Conservation (phyloP, 176 grass and related monocot genomes). For the Otatea glauca region DNA sequence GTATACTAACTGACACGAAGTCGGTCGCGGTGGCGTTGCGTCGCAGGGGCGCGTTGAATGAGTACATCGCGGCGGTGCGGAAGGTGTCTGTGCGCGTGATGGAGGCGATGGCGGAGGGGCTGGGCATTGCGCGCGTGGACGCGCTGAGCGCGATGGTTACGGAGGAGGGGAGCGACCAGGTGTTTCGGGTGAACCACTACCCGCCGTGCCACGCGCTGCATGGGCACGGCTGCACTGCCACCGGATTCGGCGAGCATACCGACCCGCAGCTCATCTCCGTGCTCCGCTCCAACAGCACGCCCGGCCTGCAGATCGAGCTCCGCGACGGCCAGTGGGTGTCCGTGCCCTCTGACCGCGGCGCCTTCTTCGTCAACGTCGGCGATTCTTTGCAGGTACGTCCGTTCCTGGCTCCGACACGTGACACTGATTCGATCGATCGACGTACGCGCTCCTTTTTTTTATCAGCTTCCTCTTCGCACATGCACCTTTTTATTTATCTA, state of each 20-base stretch:
- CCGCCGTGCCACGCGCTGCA: constrained; percentile 73
- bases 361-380: constrained; percentile 94
- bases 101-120: constrained; percentile 74
- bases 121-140: constrained; percentile 56
- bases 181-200: constrained; percentile 95
- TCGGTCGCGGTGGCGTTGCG: background rate
- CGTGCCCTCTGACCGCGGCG: constrained; percentile 74
- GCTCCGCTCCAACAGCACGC: constrained; percentile 81
- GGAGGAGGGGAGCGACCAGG: constrained; percentile 62
- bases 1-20: too few relatives aligned
- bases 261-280: constrained; percentile 91
- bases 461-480: too few relatives aligned
- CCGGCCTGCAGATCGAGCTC: constrained; percentile 84
- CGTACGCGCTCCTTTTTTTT: background rate
- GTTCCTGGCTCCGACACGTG: constrained; percentile 24
- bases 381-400: constrained; percentile 75
- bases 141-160: constrained; percentile 60
- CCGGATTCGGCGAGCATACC: constrained; percentile 94
- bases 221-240: constrained; percentile 63
- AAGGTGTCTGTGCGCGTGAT: constrained; percentile 68
- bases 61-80: constrained; percentile 63
- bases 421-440: background rate
- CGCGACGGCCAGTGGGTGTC: constrained; percentile 70
- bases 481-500: background rate
- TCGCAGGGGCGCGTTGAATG: constrained; percentile 62